phyloP scores from a whole-genome alignment of 179 eudicot genomes.

The Silene coronaria region DNA sequence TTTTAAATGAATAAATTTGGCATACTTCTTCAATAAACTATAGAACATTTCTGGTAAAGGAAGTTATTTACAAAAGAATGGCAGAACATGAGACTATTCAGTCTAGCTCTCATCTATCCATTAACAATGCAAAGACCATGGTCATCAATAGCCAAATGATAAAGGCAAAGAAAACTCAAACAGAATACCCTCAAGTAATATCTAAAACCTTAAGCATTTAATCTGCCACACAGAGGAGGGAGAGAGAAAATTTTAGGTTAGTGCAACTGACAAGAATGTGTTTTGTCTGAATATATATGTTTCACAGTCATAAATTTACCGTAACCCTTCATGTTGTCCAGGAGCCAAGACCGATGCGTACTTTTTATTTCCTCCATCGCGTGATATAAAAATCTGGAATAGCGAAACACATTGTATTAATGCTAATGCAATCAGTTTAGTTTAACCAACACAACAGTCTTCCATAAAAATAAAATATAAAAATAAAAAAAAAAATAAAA shows the following conservation, averaged over 20 bases:
- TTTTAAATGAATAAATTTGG: not conserved
- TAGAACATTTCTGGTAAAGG: not conserved
- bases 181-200: not conserved
- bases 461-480: too few relatives aligned
- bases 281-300: not conserved
- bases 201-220: not conserved
- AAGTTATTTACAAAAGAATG: not conserved
- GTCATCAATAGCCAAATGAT: not conserved
- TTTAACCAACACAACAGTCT: not conserved
- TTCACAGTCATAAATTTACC: slow-evolving; percentile 42
- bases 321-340: slow-evolving; percentile 81
- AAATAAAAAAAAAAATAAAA: too few relatives aligned
- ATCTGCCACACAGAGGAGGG: not conserved
- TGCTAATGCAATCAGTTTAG: not conserved
- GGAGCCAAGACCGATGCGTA: slow-evolving; percentile 93
- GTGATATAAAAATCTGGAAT: slow-evolving; percentile 83
- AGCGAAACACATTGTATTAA: not conserved
- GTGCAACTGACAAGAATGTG: not conserved
- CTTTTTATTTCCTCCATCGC: slow-evolving; percentile 76
- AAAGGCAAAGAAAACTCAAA: not conserved
- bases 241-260: not conserved
- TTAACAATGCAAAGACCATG: not conserved
- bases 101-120: not conserved
- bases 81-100: not conserved
- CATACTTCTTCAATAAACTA: not conserved